These are phyloP conservation scores for Melastoma malabathricum DNA, from an alignment of 345 rosid species.

Conservation along the genomic window DNA sequence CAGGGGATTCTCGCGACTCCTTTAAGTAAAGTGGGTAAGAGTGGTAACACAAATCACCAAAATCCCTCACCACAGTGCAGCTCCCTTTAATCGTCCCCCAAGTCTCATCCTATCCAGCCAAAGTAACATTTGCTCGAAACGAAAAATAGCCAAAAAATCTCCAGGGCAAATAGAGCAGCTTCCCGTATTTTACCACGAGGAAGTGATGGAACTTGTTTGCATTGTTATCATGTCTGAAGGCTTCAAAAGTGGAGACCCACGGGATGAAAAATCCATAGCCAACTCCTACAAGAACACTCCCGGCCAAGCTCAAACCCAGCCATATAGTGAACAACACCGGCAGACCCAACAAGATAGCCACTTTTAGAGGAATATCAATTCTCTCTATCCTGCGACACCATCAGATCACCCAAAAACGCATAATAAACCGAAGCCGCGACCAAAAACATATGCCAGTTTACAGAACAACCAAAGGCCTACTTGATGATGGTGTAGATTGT, in stretches of 20 bases:
- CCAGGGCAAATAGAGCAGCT: background rate
- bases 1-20: conserved; percentile 46
- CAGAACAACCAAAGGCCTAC: conserved; percentile 15
- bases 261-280: conserved; percentile 83
- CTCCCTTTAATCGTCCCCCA: conserved; percentile 73
- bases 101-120: conserved; percentile 58
- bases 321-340: conserved; percentile 61
- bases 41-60: conserved; percentile 59
- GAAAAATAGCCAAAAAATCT: background rate
- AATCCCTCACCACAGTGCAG: conserved; percentile 60
- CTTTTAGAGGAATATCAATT: conserved; percentile 51
- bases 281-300: conserved; percentile 49
- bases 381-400: conserved; percentile 32
- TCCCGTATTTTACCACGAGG: conserved; percentile 31
- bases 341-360: conserved; percentile 39
- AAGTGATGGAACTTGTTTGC: conserved; percentile 53
- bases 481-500: conserved; percentile 41
- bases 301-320: conserved; percentile 59
- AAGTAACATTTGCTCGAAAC: background rate
- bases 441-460: background rate
- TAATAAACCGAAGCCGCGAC: background rate
- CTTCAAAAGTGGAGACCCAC: conserved; percentile 77
- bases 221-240: conserved; percentile 49
- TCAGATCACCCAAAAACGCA: background rate
- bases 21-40: conserved; percentile 51